Evolutionary conservation across 2,329 filamentous ascomycete genomes (phyloP).

Genomic region (Fonsecaea pugnacius): DNA sequence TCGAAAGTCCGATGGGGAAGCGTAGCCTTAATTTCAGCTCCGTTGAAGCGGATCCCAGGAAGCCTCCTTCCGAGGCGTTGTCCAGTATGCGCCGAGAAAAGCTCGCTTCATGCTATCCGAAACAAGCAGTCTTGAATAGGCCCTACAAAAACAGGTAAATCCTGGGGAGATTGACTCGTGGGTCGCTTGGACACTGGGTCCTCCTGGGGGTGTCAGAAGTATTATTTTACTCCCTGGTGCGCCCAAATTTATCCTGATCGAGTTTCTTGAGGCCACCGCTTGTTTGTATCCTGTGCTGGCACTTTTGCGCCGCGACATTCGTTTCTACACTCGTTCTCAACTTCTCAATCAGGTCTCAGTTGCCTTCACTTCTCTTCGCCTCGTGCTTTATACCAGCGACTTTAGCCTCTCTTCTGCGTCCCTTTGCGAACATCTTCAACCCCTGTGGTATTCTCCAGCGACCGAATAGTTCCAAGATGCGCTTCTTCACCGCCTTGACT

Average conservation of each 20-base stretch:
- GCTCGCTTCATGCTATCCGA: conserved; percentile 19
- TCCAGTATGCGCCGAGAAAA: conserved; percentile 5
- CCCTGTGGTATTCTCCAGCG: not conserved
- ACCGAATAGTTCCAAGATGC: conserved; percentile 29
- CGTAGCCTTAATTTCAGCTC: conserved; percentile 2
- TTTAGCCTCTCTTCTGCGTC: not conserved
- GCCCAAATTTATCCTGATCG: conserved; percentile 10
- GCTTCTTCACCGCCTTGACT: conserved; percentile 33
- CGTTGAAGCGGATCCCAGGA: conserved; percentile 15
- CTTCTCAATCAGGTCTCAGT: conserved; percentile 8
- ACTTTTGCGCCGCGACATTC: conserved; percentile 21
- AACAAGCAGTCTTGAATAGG: conserved; percentile 10
- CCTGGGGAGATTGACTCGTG: conserved; percentile 27
- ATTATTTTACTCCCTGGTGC: conserved; percentile 15
- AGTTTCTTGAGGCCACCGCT: conserved; percentile 1
- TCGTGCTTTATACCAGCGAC: conserved; percentile 7
- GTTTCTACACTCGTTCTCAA: conserved; percentile 17
- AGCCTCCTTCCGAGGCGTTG: not conserved
- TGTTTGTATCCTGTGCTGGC: conserved; percentile 17
- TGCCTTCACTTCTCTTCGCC: conserved; percentile 4
- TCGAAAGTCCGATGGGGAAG: conserved; percentile 8
- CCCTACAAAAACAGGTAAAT: conserved; percentile 14
- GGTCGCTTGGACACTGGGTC: not conserved
- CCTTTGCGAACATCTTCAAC: not conserved
- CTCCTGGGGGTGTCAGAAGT: not conserved